Evolutionary conservation across 164 flowering plant genomes (phyloP).

Genomic region (Vitis labrusca): DNA sequence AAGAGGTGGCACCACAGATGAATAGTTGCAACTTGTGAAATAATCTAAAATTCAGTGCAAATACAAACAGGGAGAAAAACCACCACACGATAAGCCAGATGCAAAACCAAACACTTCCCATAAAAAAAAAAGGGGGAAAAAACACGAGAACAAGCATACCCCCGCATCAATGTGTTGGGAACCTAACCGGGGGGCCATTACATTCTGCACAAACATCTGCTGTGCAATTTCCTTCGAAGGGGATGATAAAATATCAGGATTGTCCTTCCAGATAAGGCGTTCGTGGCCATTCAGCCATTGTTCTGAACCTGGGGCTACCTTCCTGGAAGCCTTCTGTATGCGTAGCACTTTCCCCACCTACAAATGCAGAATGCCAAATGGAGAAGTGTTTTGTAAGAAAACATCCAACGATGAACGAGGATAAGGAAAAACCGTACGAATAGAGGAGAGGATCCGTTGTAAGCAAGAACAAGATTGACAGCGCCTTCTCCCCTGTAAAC

Average conservation of each 20-base stretch:
- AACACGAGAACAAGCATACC: slow-evolving; percentile 32
- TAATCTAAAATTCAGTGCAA: not conserved
- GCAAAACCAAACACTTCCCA: not conserved
- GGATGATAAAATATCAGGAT: slow-evolving; percentile 35
- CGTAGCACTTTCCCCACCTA: slow-evolving; percentile 87
- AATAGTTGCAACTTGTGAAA: not conserved
- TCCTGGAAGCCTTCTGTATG: slow-evolving; percentile 52
- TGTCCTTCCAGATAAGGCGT: slow-evolving; percentile 60
- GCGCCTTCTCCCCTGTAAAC: slow-evolving; percentile 92
- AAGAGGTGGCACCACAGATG: too few species aligned
- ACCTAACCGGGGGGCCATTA: slow-evolving; percentile 76
- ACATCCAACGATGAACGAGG: not conserved
- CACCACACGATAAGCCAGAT: not conserved
- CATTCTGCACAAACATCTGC: slow-evolving; percentile 51
- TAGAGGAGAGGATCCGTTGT: slow-evolving; percentile 62
- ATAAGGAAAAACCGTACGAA: slow-evolving; percentile 41
- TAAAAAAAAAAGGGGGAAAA: not conserved
- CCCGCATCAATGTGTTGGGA: slow-evolving; percentile 72
- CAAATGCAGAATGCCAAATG: not conserved
- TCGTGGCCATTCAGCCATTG: slow-evolving; percentile 34
- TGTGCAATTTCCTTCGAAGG: slow-evolving; percentile 52
- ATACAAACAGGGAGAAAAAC: too few species aligned
- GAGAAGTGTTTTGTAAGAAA: not conserved
- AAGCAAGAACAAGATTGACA: slow-evolving; percentile 77
- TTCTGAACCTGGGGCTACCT: slow-evolving; percentile 8